Evolutionary conservation across 2,329 filamentous ascomycete species (phyloP), one percentile per base, ranked within the genome.

Genomic region (Volutella citrinella): DNA sequence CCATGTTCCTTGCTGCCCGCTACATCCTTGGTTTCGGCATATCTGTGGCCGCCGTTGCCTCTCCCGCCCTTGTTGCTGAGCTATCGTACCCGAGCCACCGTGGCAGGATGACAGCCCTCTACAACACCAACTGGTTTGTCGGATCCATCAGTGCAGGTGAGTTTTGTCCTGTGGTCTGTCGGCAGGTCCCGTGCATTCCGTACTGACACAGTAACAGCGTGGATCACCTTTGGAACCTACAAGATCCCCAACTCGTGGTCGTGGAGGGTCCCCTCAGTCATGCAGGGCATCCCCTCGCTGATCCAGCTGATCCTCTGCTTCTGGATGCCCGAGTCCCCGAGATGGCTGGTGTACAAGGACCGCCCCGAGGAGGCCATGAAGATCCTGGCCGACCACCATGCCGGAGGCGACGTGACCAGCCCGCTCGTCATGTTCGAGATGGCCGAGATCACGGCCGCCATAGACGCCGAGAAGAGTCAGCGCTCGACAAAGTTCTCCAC

Each of bases 181-280:
- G n/a, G 14, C n/a, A 13, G 10, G 4, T 10, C 10, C 24, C 6
- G n/a, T 5, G n/a, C 10, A n/a, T 26, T 7, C 14, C 24, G n/a
- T 25, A 8, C 4, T 13, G 10, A 43, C 45, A 0, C 20, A 49
- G 1, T 54, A 2, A 47, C 51, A 1, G 51, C 46, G 3, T 54
- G 51, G 51, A 42, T 42, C 0, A 69, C 67, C 0, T 70, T 61
- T 28, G 68, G 67, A 13, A 69, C 64, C 1, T 55, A 63, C 15
- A 57, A 59, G 25, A 64, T 66, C 41, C 2, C 34, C 13, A 16
- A 38, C 9, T 59, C 56, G 31, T 71, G 67, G 68, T 60, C 66
- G n/a, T 75, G 71, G 69, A 61, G 70, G 27, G 54, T 72, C 4
- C 71, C 71, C 1, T 72, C 68, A 19, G 52, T 71, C 4, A 48